Base-by-base conservation (phyloP, 208 protist genomes). In the Trypanosoma platydactyli region DNA sequence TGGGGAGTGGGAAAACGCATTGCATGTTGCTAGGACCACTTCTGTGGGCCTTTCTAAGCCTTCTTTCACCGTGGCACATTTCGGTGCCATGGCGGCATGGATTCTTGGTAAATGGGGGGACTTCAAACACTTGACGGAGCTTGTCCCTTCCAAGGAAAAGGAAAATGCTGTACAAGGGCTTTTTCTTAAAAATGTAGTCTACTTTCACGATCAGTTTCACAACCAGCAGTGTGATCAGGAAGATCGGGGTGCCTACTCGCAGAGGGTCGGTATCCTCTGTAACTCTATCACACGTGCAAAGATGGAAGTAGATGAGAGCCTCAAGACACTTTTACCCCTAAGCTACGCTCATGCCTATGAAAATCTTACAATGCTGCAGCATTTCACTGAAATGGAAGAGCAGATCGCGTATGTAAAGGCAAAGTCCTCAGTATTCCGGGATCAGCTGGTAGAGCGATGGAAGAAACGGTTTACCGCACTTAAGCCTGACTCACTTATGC, bases 311-410 rank as follows among this genome's bases (percentile, higher is more conserved):
- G 92, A 97, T 58, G 84, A 91, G 54, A 95, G 80, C 53, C 76
- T 95, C 53, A 82, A 86, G 64, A 94, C 89, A n/a, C 73, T 95
- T 44, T 64, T 97, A 16, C 86, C 89, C 1, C 72, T 95, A 20
- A 95, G 87, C 76, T 95, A 97, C 79, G 67, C 80, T 12, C 89
- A 94, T 68, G 92, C 92, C 18, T 99, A 99, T 83, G 86, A 98
- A 29, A 89, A 91, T 41, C 71, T 99, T 15, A 95, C 99, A 15
- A 74, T 94, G 57, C 76, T 99, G 64, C 98, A 99, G 81, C 97
- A 99, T 83, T 94, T 99, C 44, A 92, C 93, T 0, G 98, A 99
- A 77, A 93, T 99, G 71, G 98, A 99, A 84, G 98, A 99, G 81
- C 87, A 99, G 20, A 79, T 99, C 13, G 89, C 87, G 45, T 92